Base-by-base conservation (phyloP, 1,284 basidiomycete species). In the Rhodotorula sp. region DNA sequence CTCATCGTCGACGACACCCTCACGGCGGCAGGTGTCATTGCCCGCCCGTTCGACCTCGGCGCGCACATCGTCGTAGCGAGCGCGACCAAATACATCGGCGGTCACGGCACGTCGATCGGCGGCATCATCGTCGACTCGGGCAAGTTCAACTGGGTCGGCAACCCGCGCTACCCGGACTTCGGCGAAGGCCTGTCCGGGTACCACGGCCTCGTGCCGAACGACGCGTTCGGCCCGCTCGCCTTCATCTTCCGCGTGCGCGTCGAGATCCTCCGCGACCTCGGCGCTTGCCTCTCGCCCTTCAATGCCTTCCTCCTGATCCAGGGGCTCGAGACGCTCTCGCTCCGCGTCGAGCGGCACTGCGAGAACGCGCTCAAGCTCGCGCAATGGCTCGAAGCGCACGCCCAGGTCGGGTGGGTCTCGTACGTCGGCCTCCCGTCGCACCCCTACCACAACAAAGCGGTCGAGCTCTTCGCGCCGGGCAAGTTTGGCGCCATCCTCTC, bases 1-100 rank as follows among this genome's bases (percentile, higher is more conserved):
- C 82, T 93, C 55, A 87, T 93, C 44, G 92, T 94, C 1, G 93
- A 95, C 81, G 95, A 95, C 82, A 94, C 92, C 0, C 55, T 72
- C 50, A 61, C 61, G 23, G 56, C 53, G 17, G 75, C 66, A 13
- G 88, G 90, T 23, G 92, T 90, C 79, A 84, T 91, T 50, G 81
- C 90, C 66, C 84, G 86, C 7, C 91, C 92, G 16, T 88, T 93
- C 68, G 86, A 90, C 42, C 86, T 88, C 74, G 92, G 92, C 42
- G 92, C 91, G 56, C 89, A 95, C 78, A 91, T 95, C 68, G 86
- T 94, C 71, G 82, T 73, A 19, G 48, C 69, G 13, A 55, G 48
- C 13, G 42, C 42, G 7, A 64, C 63, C 16, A 64, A 64, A 49
- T 66, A 41, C 41, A 44, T 59, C 48, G 64, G 57, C 41, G 59